Evolutionary conservation across 2,329 filamentous ascomycete genomes (phyloP).

Genomic region (Neofusicoccum ribis): DNA sequence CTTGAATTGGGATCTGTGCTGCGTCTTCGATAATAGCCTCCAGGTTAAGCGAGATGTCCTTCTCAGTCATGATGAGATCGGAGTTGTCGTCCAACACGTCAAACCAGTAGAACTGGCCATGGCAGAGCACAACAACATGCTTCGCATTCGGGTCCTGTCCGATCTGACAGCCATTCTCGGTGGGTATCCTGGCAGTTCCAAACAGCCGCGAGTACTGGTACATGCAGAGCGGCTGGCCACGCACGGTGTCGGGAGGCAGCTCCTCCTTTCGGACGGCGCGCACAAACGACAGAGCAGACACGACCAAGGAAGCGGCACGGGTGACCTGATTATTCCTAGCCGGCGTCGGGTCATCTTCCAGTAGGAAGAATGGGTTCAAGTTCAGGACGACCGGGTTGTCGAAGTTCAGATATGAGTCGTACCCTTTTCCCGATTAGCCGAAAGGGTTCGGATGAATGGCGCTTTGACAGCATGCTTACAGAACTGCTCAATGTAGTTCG

Average conservation of each 20-base stretch:
- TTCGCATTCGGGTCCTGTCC: constrained; percentile 91
- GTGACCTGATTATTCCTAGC: constrained; percentile 96
- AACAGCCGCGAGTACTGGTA: constrained; percentile 96
- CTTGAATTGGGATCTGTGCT: constrained; percentile 82
- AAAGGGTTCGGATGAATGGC: not conserved
- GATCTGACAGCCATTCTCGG: constrained; percentile 92
- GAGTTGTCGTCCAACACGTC: constrained; percentile 93
- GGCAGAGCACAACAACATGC: constrained; percentile 89
- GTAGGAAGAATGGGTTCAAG: constrained; percentile 93
- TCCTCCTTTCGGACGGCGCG: constrained; percentile 91
- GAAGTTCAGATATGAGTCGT: constrained; percentile 97
- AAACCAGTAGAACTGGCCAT: constrained; percentile 98
- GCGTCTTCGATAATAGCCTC: constrained; percentile 92
- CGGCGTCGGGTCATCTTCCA: constrained; percentile 96
- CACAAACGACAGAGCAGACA: constrained; percentile 89
- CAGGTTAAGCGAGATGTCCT: constrained; percentile 86
- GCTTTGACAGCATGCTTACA: constrained; percentile 62
- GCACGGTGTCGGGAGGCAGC: constrained; percentile 81
- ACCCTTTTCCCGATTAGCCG: constrained; percentile 62
- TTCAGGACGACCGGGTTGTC: constrained; percentile 98
- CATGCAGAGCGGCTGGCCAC: constrained; percentile 88
- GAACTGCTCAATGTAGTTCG: constrained; percentile 98
- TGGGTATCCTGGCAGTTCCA: constrained; percentile 90
- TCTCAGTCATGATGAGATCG: constrained; percentile 95
- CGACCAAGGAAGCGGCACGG: constrained; percentile 84